phyloP scores from a whole-genome alignment of 2,329 filamentous ascomycete species.

The Apiospora sp. region DNA sequence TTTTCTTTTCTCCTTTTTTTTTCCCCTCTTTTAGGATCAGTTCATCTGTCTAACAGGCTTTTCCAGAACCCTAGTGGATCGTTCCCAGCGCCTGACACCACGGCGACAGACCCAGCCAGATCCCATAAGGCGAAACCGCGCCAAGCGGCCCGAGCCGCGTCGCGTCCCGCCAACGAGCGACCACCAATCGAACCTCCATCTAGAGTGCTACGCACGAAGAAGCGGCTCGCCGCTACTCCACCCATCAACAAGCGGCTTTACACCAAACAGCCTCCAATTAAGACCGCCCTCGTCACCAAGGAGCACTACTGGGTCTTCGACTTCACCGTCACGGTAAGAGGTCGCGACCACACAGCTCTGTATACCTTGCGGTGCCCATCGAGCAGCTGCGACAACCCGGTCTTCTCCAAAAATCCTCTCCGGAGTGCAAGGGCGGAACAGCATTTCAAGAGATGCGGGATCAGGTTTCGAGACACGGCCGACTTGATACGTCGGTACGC shows the following conservation, averaged over 20 bases:
- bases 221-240: background rate
- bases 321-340: background rate
- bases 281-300: slow-evolving; percentile 22
- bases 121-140: background rate
- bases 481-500: slow-evolving; percentile 28
- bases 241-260: background rate
- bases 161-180: background rate
- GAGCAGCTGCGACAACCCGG: slow-evolving; percentile 24
- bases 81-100: too few species aligned
- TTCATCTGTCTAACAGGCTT: background rate
- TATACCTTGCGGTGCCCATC: slow-evolving; percentile 28
- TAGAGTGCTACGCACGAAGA: background rate
- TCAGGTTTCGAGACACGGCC: slow-evolving; percentile 14
- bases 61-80: background rate
- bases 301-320: slow-evolving; percentile 29
- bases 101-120: background rate
- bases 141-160: background rate
- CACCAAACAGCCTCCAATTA: background rate
- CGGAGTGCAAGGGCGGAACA: background rate
- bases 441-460: slow-evolving; percentile 25
- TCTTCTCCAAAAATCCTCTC: slow-evolving; percentile 28
- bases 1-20: background rate
- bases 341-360: background rate
- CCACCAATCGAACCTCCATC: background rate
- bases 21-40: background rate